phyloP scores from a whole-genome alignment of 371 early-diverging fungal genomes.

The Mortierella sp. region DNA sequence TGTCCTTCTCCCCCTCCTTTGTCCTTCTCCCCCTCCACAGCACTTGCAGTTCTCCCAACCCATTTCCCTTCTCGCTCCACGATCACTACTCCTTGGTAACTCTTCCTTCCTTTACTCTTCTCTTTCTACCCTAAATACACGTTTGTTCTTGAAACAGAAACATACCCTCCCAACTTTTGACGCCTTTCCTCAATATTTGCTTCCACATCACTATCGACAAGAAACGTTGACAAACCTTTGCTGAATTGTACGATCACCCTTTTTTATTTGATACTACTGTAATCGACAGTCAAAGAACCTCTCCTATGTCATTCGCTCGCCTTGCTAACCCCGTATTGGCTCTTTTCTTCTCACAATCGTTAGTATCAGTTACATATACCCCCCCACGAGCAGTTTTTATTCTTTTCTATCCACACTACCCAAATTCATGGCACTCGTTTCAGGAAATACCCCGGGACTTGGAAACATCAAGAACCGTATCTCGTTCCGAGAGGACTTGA shows the following conservation, averaged over 20 bases:
- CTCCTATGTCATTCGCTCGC: too few species aligned
- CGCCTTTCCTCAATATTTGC: not conserved
- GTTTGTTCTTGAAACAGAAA: not conserved
- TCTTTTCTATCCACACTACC: not conserved
- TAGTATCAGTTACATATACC: too few species aligned
- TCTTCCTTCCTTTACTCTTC: not conserved
- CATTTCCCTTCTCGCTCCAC: conserved; percentile 2
- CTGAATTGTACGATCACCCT: not conserved
- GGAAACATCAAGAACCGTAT: conserved; percentile 37
- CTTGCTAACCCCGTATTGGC: too few species aligned
- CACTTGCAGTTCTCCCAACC: not conserved
- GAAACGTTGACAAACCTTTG: not conserved
- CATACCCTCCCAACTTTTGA: not conserved
- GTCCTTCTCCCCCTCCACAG: not conserved
- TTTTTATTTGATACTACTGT: not conserved
- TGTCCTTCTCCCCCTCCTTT: conserved; percentile 3
- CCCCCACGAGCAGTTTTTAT: not conserved
- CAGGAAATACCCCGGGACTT: conserved; percentile 13
- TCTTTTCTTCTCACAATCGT: too few species aligned
- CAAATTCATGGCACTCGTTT: conserved; percentile 33
- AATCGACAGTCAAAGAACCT: not conserved
- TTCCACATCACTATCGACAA: not conserved
- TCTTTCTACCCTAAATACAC: conserved; percentile 1
- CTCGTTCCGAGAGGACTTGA: conserved; percentile 48
- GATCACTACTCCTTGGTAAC: not conserved